Conservation (phyloP, 305 asterid species). For the Rubia balearica region DNA sequence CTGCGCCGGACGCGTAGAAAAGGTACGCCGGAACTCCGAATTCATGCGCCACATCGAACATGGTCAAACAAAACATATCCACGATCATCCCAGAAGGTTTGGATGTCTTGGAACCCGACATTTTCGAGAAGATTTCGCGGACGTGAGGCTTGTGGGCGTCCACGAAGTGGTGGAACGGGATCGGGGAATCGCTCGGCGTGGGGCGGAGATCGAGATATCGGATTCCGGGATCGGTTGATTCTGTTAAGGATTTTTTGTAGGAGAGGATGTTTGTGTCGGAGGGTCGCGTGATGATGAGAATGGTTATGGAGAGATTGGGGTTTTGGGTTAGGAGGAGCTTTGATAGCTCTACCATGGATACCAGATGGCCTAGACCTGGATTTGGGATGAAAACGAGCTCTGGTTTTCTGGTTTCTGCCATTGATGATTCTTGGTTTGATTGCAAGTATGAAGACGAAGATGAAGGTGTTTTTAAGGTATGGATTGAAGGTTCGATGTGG, state of each 20-base stretch:
- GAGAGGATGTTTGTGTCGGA: slow-evolving; percentile 6
- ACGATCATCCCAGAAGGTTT: slow-evolving; percentile 10
- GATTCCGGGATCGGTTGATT: slow-evolving; percentile 1
- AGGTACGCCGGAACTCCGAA: slow-evolving; percentile 9
- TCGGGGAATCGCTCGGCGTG: not conserved
- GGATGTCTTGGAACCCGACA: not conserved
- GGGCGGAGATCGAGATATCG: slow-evolving; percentile 1
- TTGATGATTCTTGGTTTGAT: not conserved
- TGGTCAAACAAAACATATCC: not conserved
- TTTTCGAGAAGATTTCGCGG: not conserved
- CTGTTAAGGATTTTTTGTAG: slow-evolving; percentile 1
- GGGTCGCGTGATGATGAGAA: slow-evolving; percentile 9
- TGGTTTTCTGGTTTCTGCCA: slow-evolving; percentile 9
- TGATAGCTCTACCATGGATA: not conserved
- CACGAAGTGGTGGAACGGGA: not conserved
- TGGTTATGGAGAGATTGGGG: not conserved
- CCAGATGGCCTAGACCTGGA: slow-evolving; percentile 5
- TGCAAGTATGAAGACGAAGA: not conserved
- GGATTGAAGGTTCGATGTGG: not conserved
- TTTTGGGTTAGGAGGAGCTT: slow-evolving; percentile 2
- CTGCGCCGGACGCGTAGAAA: slow-evolving; percentile 5
- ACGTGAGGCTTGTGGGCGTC: slow-evolving; percentile 12
- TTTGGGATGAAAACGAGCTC: slow-evolving; percentile 8
- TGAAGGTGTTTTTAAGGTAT: not conserved
- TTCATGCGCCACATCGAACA: slow-evolving; percentile 17